These are phyloP conservation scores for Neurospora discreta DNA, from an alignment of 495 filamentous ascomycete genomes.

Conservation along the genomic window DNA sequence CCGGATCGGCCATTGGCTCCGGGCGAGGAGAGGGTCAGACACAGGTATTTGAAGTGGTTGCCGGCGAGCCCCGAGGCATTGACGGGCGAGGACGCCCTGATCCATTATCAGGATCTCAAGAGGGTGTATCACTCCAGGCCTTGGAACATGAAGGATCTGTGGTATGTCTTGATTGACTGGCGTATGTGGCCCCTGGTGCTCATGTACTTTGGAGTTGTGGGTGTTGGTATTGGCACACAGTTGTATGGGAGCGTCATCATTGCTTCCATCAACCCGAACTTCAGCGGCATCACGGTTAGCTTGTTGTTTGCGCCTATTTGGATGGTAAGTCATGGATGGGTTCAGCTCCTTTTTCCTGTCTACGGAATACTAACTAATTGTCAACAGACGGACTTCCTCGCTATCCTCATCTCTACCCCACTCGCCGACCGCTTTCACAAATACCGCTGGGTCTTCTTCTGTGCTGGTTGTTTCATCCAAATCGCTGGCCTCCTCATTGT, in stretches of 20 bases:
- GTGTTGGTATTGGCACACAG: constrained; percentile 82
- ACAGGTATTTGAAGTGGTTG: constrained; percentile 44
- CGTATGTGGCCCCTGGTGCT: constrained; percentile 70
- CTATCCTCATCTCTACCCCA: constrained; percentile 76
- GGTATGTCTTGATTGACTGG: constrained; percentile 67
- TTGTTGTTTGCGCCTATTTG: constrained; percentile 83
- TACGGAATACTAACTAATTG: constrained; percentile 1
- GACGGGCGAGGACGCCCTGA: constrained; percentile 61
- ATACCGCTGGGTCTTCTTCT: constrained; percentile 76
- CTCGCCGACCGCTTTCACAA: constrained; percentile 80
- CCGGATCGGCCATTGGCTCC: constrained; percentile 71
- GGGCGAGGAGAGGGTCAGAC: constrained; percentile 37
- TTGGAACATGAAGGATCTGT: constrained; percentile 62
- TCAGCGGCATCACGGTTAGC: constrained; percentile 67
- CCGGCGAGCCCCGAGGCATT: constrained; percentile 58
- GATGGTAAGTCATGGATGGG: constrained; percentile 46
- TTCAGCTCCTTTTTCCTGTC: background rate
- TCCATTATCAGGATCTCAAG: constrained; percentile 78
- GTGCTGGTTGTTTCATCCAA: constrained; percentile 59
- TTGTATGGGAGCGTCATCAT: constrained; percentile 82
- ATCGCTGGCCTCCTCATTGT: constrained; percentile 71
- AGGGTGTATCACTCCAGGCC: constrained; percentile 61
- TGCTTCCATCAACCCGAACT: constrained; percentile 55
- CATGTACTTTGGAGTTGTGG: constrained; percentile 94
- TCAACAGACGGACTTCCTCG: constrained; percentile 66